Conservation (phyloP, 257 asterid genomes). For the Solanum ossicruentum region DNA sequence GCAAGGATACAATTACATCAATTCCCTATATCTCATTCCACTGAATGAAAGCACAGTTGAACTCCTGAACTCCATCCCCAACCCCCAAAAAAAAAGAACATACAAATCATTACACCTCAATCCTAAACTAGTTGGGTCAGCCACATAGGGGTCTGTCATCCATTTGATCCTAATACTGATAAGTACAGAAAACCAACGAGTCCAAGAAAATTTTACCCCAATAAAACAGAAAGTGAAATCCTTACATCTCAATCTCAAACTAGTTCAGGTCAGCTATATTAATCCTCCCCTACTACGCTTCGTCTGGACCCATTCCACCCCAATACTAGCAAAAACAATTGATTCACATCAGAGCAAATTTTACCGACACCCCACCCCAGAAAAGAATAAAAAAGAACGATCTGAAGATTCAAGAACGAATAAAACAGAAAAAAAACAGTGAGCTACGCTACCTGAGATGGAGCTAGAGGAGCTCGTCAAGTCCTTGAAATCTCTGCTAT, state of each 20-base stretch:
- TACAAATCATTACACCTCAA: not conserved
- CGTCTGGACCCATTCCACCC: not conserved
- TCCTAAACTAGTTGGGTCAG: not conserved
- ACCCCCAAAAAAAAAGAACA: not conserved
- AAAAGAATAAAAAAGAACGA: not conserved
- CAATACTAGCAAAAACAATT: not conserved
- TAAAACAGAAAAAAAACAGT: not conserved
- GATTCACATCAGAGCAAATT: not conserved
- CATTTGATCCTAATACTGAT: not conserved
- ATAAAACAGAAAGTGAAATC: not conserved
- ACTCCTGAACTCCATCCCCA: not conserved
- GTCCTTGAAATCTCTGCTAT: not conserved
- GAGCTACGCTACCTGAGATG: slow-evolving; percentile 1
- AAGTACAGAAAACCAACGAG: not conserved
- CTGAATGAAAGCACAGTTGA: not conserved
- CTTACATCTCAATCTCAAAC: not conserved
- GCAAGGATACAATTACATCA: not conserved
- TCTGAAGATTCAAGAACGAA: not conserved
- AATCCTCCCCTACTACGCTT: not conserved
- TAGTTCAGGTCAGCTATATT: not conserved
- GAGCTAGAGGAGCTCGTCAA: slow-evolving; percentile 1
- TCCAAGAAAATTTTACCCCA: not conserved
- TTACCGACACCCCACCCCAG: not conserved
- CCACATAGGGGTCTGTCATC: not conserved
- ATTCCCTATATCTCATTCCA: not conserved